A percentile compares a stretch with the other conserved stretches of the same genome.
Conservation (phyloP, 2,329 filamentous ascomycete genomes). For the Pochonia chlamydosporia region DNA sequence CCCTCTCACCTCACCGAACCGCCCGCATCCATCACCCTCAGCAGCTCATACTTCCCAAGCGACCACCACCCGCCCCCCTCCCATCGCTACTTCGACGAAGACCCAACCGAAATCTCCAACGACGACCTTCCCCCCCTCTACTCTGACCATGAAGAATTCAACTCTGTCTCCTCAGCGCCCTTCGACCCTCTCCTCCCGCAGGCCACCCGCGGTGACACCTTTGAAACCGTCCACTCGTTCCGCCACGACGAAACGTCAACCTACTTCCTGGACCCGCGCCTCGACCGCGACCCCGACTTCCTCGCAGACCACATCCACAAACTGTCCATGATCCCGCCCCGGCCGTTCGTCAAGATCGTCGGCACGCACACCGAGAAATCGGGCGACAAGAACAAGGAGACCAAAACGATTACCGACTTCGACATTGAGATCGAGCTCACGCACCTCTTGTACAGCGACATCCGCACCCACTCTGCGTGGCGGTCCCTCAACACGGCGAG, state of each 20-base stretch:
- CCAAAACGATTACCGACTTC: constrained; percentile 52
- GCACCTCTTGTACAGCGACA: constrained; percentile 47
- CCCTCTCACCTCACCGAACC: constrained; percentile 18
- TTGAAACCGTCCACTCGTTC: constrained; percentile 19
- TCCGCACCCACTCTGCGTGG: constrained; percentile 33
- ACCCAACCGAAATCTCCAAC: constrained; percentile 25
- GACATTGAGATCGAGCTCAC: constrained; percentile 54
- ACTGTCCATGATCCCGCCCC: constrained; percentile 43
- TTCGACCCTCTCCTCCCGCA: constrained; percentile 20
- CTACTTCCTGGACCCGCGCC: constrained; percentile 37
- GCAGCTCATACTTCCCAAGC: constrained; percentile 6
- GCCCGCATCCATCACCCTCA: constrained; percentile 20
- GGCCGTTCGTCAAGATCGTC: constrained; percentile 44
- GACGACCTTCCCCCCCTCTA: constrained; percentile 43
- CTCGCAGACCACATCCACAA: constrained; percentile 39
- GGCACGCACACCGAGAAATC: constrained; percentile 39
- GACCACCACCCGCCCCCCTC: constrained; percentile 10
- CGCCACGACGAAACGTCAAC: constrained; percentile 23
- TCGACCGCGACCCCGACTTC: constrained; percentile 37
- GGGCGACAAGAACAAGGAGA: constrained; percentile 34
- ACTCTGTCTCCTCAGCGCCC: constrained; percentile 7
- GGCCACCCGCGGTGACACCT: constrained; percentile 9
- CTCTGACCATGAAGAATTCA: constrained; percentile 26
- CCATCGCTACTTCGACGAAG: constrained; percentile 29
- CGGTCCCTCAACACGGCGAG: constrained; percentile 43